Conservation (phyloP, 208 protist species). For the Leishmania braziliensis region DNA sequence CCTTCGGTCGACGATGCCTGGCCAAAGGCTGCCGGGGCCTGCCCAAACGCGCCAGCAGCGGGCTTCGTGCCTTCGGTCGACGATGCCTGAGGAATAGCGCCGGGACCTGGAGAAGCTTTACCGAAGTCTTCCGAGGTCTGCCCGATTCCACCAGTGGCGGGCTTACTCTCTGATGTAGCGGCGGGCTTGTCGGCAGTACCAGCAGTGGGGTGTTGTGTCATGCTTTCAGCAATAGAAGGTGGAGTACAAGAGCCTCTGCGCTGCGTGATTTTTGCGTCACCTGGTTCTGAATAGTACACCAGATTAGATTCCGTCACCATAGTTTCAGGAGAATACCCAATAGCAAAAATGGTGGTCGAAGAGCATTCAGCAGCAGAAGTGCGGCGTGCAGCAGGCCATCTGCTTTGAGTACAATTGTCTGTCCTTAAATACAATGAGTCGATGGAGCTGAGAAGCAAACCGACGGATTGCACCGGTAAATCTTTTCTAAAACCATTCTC, state of each 20-base stretch:
- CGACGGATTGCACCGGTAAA: conserved; percentile 13
- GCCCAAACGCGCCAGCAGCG: too few species aligned
- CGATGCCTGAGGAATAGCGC: not conserved
- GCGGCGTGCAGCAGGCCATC: conserved; percentile 3
- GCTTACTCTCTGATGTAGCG: conserved; percentile 4
- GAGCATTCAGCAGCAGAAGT: not conserved
- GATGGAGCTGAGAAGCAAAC: conserved; percentile 22
- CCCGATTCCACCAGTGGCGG: not conserved
- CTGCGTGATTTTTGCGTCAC: not conserved
- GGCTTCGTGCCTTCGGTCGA: too few species aligned
- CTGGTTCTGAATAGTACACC: not conserved
- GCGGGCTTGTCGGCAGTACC: not conserved
- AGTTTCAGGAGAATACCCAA: conserved; percentile 22
- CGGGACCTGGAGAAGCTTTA: not conserved
- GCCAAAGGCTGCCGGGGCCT: too few species aligned
- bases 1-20: not conserved
- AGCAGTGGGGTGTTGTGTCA: not conserved
- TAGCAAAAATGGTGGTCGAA: conserved; percentile 3
- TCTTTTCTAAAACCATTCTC: conserved; percentile 2
- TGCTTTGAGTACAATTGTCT: not conserved
- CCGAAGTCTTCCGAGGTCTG: not conserved
- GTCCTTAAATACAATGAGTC: conserved; percentile 13
- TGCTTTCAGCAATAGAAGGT: too few species aligned
- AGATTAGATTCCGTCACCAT: not conserved
- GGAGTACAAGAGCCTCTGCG: not conserved